These are phyloP conservation scores for Neurospora sp. DNA, from an alignment of 495 filamentous ascomycete genomes.

Conservation along the genomic window DNA sequence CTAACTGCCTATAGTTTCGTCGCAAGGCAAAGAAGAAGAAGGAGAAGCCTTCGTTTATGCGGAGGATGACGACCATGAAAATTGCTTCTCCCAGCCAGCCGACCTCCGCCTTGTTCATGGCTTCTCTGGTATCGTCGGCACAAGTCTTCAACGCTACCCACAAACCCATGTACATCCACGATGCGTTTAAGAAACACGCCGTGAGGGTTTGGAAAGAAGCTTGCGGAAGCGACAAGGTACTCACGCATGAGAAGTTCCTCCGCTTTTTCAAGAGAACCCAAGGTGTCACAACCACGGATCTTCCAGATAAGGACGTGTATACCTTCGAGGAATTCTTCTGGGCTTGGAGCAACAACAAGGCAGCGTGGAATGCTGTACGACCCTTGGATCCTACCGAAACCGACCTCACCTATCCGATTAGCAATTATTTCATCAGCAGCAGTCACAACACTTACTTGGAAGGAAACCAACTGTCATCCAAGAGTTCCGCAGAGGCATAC, in stretches of 20 bases:
- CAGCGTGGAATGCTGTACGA: conserved; percentile 24
- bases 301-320: conserved; percentile 22
- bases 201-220: conserved; percentile 23
- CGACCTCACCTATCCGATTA: conserved; percentile 47
- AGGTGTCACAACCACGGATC: conserved; percentile 16
- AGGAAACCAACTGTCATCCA: conserved; percentile 76
- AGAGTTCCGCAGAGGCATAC: conserved; percentile 71
- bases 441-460: conserved; percentile 82
- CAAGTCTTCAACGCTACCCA: conserved; percentile 12
- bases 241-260: conserved; percentile 25
- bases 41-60: conserved; percentile 12
- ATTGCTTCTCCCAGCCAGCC: conserved; percentile 13
- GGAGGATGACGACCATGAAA: conserved; percentile 20
- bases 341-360: conserved; percentile 24
- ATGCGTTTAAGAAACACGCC: conserved; percentile 25
- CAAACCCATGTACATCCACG: conserved; percentile 10
- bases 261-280: conserved; percentile 30
- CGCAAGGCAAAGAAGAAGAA: conserved; percentile 16
- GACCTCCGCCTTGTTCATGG: conserved; percentile 9
- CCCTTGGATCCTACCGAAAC: conserved; percentile 14
- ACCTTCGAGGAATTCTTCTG: conserved; percentile 33
- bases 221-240: conserved; percentile 12
- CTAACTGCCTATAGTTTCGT: conserved; percentile 7
- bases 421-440: conserved; percentile 83
- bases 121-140: conserved; percentile 8